Conservation (phyloP, 2,329 filamentous ascomycete genomes). For the Amesomyces nigricolor region DNA sequence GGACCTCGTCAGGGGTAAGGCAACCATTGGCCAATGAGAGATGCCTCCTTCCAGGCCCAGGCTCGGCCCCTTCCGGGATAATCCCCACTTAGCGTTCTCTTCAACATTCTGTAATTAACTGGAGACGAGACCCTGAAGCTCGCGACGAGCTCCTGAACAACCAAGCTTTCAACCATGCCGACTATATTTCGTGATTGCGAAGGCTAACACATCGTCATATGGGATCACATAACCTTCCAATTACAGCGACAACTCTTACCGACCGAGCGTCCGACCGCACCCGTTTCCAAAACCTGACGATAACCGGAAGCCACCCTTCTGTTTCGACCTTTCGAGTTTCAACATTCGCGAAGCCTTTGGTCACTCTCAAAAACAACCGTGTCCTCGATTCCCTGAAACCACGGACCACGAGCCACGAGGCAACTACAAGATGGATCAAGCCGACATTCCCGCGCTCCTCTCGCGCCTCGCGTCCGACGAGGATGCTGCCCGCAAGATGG, state of each 20-base stretch:
- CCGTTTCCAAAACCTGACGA: too few relatives aligned
- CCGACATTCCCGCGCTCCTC: conserved; percentile 60
- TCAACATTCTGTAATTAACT: too few relatives aligned
- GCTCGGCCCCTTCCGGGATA: neutral
- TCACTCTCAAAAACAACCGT: neutral
- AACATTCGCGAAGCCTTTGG: neutral
- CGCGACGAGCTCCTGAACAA: too few relatives aligned
- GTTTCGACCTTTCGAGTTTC: too few relatives aligned
- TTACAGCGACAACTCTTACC: neutral
- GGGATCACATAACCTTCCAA: neutral
- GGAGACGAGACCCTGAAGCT: too few relatives aligned
- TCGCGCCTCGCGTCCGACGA: conserved; percentile 63
- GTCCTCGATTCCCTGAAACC: neutral
- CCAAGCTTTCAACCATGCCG: neutral
- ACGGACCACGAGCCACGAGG: neutral
- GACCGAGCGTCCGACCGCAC: neutral
- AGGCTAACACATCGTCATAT: neutral
- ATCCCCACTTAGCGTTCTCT: too few relatives aligned
- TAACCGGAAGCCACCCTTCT: too few relatives aligned
- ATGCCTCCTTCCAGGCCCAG: neutral
- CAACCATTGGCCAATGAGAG: neutral
- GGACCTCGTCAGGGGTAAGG: neutral
- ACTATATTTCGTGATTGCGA: neutral
- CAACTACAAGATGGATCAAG: conserved; percentile 54
- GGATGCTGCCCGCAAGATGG: conserved; percentile 95